These are phyloP conservation scores for Circinella umbellata DNA, from an alignment of 371 early-diverging fungal genomes.

Conservation along the genomic window DNA sequence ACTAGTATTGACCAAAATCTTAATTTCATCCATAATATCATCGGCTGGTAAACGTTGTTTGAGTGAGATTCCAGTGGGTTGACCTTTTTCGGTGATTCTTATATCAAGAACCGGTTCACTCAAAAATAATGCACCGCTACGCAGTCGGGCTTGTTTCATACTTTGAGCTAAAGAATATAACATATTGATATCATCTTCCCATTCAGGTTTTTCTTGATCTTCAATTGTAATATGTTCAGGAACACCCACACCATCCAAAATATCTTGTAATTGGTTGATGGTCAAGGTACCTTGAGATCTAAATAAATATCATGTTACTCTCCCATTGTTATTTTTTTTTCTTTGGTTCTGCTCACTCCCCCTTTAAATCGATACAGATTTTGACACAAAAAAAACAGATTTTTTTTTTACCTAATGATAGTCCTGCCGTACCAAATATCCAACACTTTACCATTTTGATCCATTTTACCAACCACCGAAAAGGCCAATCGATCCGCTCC, in stretches of 20 bases:
- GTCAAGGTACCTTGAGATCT: slow-evolving; percentile 67
- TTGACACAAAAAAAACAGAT: not conserved
- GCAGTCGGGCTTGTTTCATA: slow-evolving; percentile 22
- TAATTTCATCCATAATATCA: slow-evolving; percentile 93
- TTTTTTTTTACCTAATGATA: slow-evolving; percentile 67
- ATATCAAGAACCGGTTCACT: slow-evolving; percentile 15
- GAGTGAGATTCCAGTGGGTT: slow-evolving; percentile 61
- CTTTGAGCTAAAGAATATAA: slow-evolving; percentile 90
- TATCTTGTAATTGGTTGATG: slow-evolving; percentile 83
- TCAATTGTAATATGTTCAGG: slow-evolving; percentile 17
- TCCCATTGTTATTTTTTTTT: too few species aligned
- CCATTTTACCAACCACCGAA: slow-evolving; percentile 87
- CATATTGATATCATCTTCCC: slow-evolving; percentile 95
- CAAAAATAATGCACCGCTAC: slow-evolving; percentile 27
- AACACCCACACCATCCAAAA: slow-evolving; percentile 64
- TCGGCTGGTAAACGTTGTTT: slow-evolving; percentile 84
- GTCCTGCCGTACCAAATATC: slow-evolving; percentile 74
- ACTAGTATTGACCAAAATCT: slow-evolving; percentile 90
- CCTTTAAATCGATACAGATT: too few species aligned
- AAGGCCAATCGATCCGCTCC: slow-evolving; percentile 69
- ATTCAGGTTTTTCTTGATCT: slow-evolving; percentile 65
- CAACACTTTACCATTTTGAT: slow-evolving; percentile 60
- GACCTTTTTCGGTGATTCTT: slow-evolving; percentile 20
- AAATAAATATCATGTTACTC: not conserved
- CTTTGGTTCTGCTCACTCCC: too few species aligned